Evolutionary conservation across 768 basidiomycete species (phyloP).

Genomic region (Tricholoma matsutake): DNA sequence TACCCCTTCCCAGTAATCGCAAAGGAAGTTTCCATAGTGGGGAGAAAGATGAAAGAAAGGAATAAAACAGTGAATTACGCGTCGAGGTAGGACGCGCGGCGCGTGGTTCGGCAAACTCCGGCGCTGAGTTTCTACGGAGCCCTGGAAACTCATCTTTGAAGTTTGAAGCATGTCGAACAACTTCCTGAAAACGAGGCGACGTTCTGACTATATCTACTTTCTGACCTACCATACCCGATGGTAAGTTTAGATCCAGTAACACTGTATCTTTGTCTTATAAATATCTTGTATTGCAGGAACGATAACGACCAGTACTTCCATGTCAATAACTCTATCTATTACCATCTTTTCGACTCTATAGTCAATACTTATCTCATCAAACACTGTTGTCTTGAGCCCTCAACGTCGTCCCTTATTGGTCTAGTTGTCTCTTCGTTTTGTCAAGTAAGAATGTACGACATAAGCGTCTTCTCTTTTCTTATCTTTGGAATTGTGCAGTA

Average conservation of each 20-base stretch:
- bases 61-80: constrained; percentile 16
- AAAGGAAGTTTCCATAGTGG: constrained; percentile 84
- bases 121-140: not conserved
- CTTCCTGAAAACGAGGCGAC: constrained; percentile 38
- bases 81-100: constrained; percentile 14
- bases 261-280: not conserved
- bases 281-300: constrained; percentile 45
- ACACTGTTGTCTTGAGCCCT: constrained; percentile 55
- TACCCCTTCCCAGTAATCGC: constrained; percentile 91
- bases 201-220: constrained; percentile 57
- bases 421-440: constrained; percentile 79
- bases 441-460: constrained; percentile 36
- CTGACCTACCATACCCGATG: constrained; percentile 69
- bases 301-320: constrained; percentile 88
- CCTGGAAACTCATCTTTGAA: too few species aligned
- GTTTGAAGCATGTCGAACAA: constrained; percentile 20
- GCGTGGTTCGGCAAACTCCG: constrained; percentile 20
- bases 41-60: not conserved
- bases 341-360: constrained; percentile 79
- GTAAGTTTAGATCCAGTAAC: constrained; percentile 33
- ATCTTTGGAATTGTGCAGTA: constrained; percentile 39
- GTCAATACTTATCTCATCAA: constrained; percentile 77
- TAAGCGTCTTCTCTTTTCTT: not conserved
- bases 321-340: constrained; percentile 79
- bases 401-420: constrained; percentile 54